Conservation (phyloP, 768 basidiomycete species). For the Sutorius australiensis region DNA sequence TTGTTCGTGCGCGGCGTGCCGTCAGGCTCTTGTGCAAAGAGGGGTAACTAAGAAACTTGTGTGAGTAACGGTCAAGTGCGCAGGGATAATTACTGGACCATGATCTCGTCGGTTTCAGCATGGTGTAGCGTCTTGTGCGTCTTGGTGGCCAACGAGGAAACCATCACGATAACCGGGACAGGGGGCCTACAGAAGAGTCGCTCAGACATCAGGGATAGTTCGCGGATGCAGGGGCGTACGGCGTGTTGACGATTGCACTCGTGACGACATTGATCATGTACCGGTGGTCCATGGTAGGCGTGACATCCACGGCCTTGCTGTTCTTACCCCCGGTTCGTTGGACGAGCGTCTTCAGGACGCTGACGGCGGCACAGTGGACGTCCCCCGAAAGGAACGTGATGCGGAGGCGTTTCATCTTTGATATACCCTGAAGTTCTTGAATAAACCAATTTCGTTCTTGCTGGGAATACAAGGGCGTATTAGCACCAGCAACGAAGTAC, state of each 20-base stretch:
- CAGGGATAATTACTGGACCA: constrained; percentile 45
- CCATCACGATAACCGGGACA: constrained; percentile 68
- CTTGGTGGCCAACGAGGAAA: constrained; percentile 75
- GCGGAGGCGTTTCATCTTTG: constrained; percentile 57
- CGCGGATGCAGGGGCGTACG: constrained; percentile 39
- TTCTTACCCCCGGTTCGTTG: constrained; percentile 37
- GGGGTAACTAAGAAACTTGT: constrained; percentile 52
- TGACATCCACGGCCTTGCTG: constrained; percentile 33
- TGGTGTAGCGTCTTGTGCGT: constrained; percentile 84
- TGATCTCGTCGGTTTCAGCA: constrained; percentile 79
- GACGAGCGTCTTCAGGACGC: constrained; percentile 65
- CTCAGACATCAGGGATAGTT: not conserved
- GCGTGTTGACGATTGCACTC: constrained; percentile 96
- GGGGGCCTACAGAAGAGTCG: constrained; percentile 47
- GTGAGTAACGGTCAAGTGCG: not conserved
- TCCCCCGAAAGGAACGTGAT: constrained; percentile 90
- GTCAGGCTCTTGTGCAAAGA: constrained; percentile 75
- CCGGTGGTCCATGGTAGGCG: constrained; percentile 62
- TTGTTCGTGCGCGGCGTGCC: constrained; percentile 65
- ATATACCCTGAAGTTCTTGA: constrained; percentile 70
- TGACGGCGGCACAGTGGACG: constrained; percentile 89
- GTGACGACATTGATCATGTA: constrained; percentile 91
- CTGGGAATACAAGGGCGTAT: constrained; percentile 37
- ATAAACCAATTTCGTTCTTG: constrained; percentile 90
- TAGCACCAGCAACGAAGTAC: not conserved